These are phyloP conservation scores for Botrytis deweyae DNA, from an alignment of 2,329 filamentous ascomycete species.

Conservation along the genomic window DNA sequence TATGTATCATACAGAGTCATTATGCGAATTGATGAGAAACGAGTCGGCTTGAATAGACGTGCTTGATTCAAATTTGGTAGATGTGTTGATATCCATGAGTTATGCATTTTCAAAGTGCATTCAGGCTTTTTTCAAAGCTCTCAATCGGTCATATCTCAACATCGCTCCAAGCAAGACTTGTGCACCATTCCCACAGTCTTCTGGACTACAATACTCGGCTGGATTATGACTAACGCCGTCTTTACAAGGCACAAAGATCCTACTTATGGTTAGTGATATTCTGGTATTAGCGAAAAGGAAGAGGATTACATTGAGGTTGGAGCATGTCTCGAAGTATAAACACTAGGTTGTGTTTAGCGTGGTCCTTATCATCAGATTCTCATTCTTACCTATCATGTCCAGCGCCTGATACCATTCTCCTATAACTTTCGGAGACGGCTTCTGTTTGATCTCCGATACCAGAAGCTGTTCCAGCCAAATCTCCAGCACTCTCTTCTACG, in stretches of 20 bases:
- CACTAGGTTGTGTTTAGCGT: constrained; percentile 44
- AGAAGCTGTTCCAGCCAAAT: constrained; percentile 52
- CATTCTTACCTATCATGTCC: constrained; percentile 54
- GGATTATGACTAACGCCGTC: constrained; percentile 65
- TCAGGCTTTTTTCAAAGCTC: constrained; percentile 29
- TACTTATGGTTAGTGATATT: constrained; percentile 20
- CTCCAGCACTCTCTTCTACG: constrained; percentile 58
- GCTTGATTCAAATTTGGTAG: constrained; percentile 6
- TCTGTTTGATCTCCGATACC: constrained; percentile 52
- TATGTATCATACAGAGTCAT: constrained; percentile 39
- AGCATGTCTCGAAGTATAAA: constrained; percentile 57
- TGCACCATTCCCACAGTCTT: constrained; percentile 58
- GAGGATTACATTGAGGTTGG: constrained; percentile 57
- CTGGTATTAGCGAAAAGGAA: background rate
- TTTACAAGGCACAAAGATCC: constrained; percentile 62
- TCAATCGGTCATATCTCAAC: constrained; percentile 42
- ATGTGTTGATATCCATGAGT: constrained; percentile 5
- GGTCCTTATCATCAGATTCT: constrained; percentile 39
- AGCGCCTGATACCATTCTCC: constrained; percentile 60
- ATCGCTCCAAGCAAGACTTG: constrained; percentile 48
- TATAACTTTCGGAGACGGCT: constrained; percentile 46
- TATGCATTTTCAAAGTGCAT: constrained; percentile 9
- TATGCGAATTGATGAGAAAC: constrained; percentile 35
- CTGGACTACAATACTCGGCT: constrained; percentile 58
- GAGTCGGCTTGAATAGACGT: constrained; percentile 15